A percentile compares a stretch with the other conserved stretches of the same genome.
These are phyloP conservation scores for Ichthyophthirius multifiliis DNA, from an alignment of 169 alveolate genomes.

Conservation along the genomic window DNA sequence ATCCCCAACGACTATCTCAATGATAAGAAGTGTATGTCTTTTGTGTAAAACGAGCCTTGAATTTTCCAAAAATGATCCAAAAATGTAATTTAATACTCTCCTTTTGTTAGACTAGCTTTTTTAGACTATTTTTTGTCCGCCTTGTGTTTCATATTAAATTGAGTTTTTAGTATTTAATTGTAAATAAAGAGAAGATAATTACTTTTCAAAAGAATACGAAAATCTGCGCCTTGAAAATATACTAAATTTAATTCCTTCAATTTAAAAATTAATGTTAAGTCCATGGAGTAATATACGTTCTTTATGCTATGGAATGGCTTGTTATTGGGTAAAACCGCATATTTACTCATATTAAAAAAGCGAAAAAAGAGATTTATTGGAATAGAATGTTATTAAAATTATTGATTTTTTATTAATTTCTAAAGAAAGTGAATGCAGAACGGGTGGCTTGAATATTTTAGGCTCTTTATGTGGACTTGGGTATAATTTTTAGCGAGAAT, in stretches of 20 bases:
- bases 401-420: background rate
- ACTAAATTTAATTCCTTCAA: background rate
- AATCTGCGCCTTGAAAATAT: background rate
- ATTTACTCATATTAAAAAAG: background rate
- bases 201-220: background rate
- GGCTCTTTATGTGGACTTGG: slow-evolving; percentile 9
- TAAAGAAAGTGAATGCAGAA: slow-evolving; percentile 16
- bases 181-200: background rate
- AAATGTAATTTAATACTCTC: background rate
- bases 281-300: background rate
- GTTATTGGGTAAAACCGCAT: slow-evolving; percentile 9
- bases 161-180: background rate
- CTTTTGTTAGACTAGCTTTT: background rate
- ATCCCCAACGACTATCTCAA: too few species aligned
- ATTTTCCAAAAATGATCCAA: too few species aligned
- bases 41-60: too few species aligned
- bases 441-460: background rate
- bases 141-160: background rate
- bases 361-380: background rate
- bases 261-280: background rate
- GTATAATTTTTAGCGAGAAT: slow-evolving; percentile 2
- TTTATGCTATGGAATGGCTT: background rate
- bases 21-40: too few species aligned
- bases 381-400: background rate
- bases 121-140: background rate